These are phyloP conservation scores for Gnetum montanum DNA, from an alignment of 75 land plant species.

Conservation along the genomic window DNA sequence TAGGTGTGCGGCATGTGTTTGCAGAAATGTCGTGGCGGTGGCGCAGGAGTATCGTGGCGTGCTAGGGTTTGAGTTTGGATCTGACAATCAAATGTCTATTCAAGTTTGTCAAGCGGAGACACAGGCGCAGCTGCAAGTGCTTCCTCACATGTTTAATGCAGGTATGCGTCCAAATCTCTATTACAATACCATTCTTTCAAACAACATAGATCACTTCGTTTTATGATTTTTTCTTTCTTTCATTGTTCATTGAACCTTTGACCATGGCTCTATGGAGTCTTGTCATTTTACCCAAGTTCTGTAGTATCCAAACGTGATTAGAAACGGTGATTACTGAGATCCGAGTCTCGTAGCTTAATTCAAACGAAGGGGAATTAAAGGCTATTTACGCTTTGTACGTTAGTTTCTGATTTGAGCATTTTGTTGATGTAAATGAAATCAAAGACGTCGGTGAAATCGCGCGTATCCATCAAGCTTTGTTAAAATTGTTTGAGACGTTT, in stretches of 20 bases:
- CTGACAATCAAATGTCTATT: constrained; percentile 5
- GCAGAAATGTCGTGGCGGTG: constrained; percentile 1
- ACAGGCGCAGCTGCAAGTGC: not conserved
- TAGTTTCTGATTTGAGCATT: no score
- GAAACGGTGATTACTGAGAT: no score
- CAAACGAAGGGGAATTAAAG: no score
- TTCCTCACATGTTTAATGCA: constrained; percentile 2
- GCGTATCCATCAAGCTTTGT: no score
- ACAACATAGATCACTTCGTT: no score
- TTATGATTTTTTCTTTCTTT: not conserved
- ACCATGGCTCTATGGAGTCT: not conserved
- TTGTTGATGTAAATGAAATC: no score
- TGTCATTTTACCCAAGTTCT: not conserved
- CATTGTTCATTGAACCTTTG: not conserved
- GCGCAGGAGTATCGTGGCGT: constrained; percentile 5
- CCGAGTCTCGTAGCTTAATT: no score
- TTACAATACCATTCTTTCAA: no score
- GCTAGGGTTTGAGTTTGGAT: constrained; percentile 1
- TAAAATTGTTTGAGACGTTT: no score
- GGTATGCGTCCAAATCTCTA: not conserved
- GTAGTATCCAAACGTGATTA: not conserved
- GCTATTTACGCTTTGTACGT: no score
- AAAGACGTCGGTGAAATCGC: no score
- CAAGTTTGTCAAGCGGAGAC: no score
- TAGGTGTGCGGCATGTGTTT: not conserved